Base-by-base conservation (phyloP, 2,329 filamentous ascomycete species). In the Alternaria sp. region DNA sequence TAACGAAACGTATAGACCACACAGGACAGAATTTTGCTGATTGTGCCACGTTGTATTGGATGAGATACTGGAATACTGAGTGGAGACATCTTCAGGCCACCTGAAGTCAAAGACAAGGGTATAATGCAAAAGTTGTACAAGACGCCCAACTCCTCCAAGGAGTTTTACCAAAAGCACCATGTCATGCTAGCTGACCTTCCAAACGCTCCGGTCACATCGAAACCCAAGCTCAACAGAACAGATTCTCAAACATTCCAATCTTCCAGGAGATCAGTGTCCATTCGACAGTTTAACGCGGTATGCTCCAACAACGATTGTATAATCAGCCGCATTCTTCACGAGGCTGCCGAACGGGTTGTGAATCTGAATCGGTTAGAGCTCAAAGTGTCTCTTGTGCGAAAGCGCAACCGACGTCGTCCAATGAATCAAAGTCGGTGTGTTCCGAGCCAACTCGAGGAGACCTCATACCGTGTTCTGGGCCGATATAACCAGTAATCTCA, bases 191-290 rank as follows among this genome's bases (percentile, higher is more conserved):
- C 30, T 25, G 7, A 12, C 0, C 3, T 5, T 11, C 5, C 16
- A 18, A 11, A 9, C 2, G 4, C 8, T 14, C 11, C 46, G 3
- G 18, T 22, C 11, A 5, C 11, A 0, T 3, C 11, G 11, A 7
- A 4, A 30, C 8, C 18, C 20, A 20, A 12, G 11, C 0, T 12
- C 8, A 2, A 49, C n/a, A 16, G 7, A 16, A n/a, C 14, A 22
- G 3, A 6, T 7, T n/a, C 0, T 10, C 8, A 1, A 25, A n/a
- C 18, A 34, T 9, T 0, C 46, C 46, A 49, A 49, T 10, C 12
- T 34, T n/a, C 6, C 0, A 0, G 16, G 12, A 12, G 30, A 34
- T 2, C 46, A 3, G 12, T 10, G 1, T 6, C 30, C 8, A 5
- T 1, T 3, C 25, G 4, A 22, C 28, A 0, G 18, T 1, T 1